Conservation (phyloP, 192 early-diverging fungal species). For the Coemansia sp. region DNA sequence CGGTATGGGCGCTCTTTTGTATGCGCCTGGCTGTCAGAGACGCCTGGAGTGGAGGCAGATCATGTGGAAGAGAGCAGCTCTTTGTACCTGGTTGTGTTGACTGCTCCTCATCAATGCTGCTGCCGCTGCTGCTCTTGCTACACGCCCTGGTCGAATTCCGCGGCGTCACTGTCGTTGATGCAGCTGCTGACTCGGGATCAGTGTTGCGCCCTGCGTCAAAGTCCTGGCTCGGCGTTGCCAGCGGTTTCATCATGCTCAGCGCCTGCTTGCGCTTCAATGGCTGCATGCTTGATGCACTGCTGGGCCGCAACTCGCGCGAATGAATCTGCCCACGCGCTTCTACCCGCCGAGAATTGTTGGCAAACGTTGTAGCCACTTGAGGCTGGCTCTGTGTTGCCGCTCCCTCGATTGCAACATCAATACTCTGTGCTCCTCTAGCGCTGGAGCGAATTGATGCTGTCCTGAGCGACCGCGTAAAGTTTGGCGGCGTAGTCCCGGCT, state of each 20-base stretch:
- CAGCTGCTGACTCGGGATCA: background rate
- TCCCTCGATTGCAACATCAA: slow-evolving; percentile 1
- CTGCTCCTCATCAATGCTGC: slow-evolving; percentile 2
- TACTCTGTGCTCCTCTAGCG: background rate
- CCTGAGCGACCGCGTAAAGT: slow-evolving; percentile 10
- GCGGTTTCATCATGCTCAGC: slow-evolving; percentile 29
- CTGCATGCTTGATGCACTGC: background rate
- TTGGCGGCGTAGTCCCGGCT: background rate
- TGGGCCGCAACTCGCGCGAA: background rate
- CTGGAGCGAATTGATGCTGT: slow-evolving; percentile 28
- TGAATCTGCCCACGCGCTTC: slow-evolving; percentile 36
- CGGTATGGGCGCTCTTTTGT: background rate
- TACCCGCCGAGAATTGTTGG: slow-evolving; percentile 15
- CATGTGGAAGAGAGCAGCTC: background rate
- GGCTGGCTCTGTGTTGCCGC: slow-evolving; percentile 22
- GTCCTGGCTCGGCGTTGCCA: slow-evolving; percentile 5
- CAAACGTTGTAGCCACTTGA: slow-evolving; percentile 23
- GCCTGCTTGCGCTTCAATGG: slow-evolving; percentile 12
- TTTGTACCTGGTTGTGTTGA: background rate
- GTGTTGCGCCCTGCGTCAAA: slow-evolving; percentile 1
- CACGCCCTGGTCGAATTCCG: background rate
- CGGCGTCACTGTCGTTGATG: slow-evolving; percentile 3
- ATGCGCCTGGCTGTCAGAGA: background rate
- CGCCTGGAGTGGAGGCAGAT: background rate
- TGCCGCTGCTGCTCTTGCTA: slow-evolving; percentile 10